Evolutionary conservation across 139 green algal species (phyloP), one percentile per base, ranked within the genome.

Genomic region (Chlamydomonas sphaeroides): DNA sequence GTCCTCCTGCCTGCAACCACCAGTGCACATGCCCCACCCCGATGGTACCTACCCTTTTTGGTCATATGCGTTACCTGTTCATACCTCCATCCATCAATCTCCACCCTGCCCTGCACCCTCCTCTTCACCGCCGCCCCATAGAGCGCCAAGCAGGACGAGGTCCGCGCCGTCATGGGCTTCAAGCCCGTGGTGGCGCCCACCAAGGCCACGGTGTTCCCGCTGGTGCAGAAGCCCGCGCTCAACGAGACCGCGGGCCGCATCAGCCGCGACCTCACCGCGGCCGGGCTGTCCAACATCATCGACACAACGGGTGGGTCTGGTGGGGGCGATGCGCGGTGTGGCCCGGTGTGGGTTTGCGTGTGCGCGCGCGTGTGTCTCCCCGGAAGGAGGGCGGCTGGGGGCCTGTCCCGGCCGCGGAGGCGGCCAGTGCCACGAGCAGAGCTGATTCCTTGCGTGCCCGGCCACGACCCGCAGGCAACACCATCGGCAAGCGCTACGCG

Each of bases 171-270:
- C 65, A 84, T 90, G 80, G 68, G 65, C 67, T 99, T 99, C 92
- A 93, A 88, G 1, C 95, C 96, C 0, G 48, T 97, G 35, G 92
- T 98, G n/a, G 97, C 97, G 6, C 97, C 97, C 57, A 91, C 97
- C 85, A 99, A 99, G 93, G 95, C 90, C 72, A 98, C 96, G 11
- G 94, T 99, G 39, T 98, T 99, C 89, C 86, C 86, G n/a, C 82
- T 90, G 82, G 33, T 95, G 57, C 87, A 93, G 66, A 89, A 94
- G 51, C 68, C 79, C 25, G 86, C 95, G 73, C 87, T 98, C 15
- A 93, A 96, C 48, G 86, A 86, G 38, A n/a, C 79, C 25, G 90
- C 93, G 0, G 56, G 87, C 53, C 73, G 80, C n/a, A 78, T 98
- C 56, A 89, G 82, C 5, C 68, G 68, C 8, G 83, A 75, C 23